Base-by-base conservation (phyloP, 352 stramenopile genomes). In the Phytopythium vexans region DNA sequence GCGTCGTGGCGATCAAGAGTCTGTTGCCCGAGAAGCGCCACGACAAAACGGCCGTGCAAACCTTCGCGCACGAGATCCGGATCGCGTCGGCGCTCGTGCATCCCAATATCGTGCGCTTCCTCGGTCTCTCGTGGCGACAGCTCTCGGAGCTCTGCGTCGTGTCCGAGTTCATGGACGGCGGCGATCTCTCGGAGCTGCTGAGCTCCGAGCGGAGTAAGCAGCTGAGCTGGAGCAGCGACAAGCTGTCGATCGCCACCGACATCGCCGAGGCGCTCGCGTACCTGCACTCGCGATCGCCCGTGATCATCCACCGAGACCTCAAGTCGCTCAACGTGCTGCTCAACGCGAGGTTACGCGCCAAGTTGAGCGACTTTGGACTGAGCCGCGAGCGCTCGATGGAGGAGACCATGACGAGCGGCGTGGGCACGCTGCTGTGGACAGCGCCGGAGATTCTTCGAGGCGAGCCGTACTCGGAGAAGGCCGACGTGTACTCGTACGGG, bases 261-360 rank as follows among this genome's bases (percentile, higher is more conserved):
- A 73, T 90, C 11, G 79, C 77, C 0, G 69, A 77, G 32, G 79
- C 77, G 6, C 58, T 90, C 34, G 66, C 69, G n/a, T 90, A 90
- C 58, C 56, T 90, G 5, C 79, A 90, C 37, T 77, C 64, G 12
- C 56, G 74, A 10, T 53, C 68, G 16, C 79, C 77, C 9, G 56
- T 68, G 16, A 77, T 89, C 54, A 79, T 88, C 49, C 79, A 89
- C 45, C 74, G 79, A 4, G 76, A 89, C 52, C 63, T 86, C 54
- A 90, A 88, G 53, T 86, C 77, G 8, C 58, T 79, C 47, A 89
- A 89, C 42, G 63, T 89, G 0, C 52, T 88, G 40, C 62, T 89
- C 7, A 68, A 68, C 10, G 67, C 48, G 7, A 47, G 59, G 8
- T 44, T 86, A 12, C 60, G 67, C 8, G 77, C 79, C 15, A 89